phyloP scores from a whole-genome alignment of 345 rosid genomes.

The Sapria himalayana region DNA sequence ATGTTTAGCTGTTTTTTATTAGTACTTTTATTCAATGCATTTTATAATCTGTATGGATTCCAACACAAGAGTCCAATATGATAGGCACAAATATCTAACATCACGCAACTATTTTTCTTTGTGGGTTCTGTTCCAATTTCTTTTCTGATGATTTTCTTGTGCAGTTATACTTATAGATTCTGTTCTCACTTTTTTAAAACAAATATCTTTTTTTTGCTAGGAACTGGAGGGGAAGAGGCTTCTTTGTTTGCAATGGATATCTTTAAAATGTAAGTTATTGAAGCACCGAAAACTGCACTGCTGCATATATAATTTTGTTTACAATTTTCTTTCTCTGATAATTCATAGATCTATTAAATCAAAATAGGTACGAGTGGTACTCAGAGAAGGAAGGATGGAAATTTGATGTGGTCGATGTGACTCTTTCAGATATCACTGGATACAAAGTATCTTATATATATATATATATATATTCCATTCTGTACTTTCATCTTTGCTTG shows the following conservation, averaged over 20 bases:
- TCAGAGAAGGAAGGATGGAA: constrained; percentile 80
- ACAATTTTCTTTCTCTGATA: constrained; percentile 1
- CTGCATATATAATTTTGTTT: neutral
- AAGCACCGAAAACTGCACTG: neutral
- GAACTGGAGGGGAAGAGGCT: constrained; percentile 95
- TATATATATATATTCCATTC: neutral
- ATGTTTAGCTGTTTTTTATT: too few species aligned
- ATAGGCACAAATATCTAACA: too few species aligned
- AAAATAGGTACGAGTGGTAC: constrained; percentile 72
- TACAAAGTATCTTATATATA: constrained; percentile 34
- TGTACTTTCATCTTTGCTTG: neutral
- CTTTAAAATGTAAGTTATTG: constrained; percentile 50
- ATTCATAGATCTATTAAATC: constrained; percentile 3
- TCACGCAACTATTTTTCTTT: too few species aligned
- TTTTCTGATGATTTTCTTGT: too few species aligned
- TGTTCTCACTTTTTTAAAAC: too few species aligned
- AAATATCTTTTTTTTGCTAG: too few species aligned
- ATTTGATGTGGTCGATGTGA: constrained; percentile 59
- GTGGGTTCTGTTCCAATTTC: too few species aligned
- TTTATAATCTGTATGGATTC: too few species aligned
- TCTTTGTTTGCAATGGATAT: constrained; percentile 90
- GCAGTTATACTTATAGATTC: too few species aligned
- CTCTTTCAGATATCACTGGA: constrained; percentile 77
- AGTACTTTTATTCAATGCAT: too few species aligned
- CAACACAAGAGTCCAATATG: too few species aligned